phyloP scores from a whole-genome alignment of 306 rosid genomes.

The Gleditsia sinensis region DNA sequence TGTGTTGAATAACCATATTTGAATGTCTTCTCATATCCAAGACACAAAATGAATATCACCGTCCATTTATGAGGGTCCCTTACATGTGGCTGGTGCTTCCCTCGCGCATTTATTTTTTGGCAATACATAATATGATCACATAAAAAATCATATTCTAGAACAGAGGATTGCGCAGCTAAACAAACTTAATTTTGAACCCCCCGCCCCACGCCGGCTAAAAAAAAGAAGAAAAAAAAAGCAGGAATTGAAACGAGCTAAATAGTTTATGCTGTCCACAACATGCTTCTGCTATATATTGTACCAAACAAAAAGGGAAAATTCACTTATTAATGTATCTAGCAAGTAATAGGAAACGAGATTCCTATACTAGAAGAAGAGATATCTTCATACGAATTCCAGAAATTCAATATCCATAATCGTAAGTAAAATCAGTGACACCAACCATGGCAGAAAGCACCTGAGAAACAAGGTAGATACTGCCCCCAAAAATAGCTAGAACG shows the following conservation, averaged over 20 bases:
- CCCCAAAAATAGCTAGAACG: slow-evolving; percentile 63
- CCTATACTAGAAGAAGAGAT: too few species aligned
- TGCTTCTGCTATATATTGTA: not conserved
- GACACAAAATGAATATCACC: too few species aligned
- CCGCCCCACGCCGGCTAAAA: too few species aligned
- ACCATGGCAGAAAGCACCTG: slow-evolving; percentile 90
- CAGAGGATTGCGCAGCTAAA: not conserved
- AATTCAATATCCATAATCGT: slow-evolving; percentile 61
- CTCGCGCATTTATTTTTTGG: too few species aligned
- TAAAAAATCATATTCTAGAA: not conserved
- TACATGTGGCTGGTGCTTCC: too few species aligned
- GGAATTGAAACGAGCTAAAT: not conserved
- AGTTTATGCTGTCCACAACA: not conserved
- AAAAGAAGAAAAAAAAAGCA: too few species aligned
- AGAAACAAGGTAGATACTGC: slow-evolving; percentile 61
- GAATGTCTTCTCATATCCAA: too few species aligned
- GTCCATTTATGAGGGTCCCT: too few species aligned
- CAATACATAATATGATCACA: not conserved
- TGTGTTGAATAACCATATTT: too few species aligned
- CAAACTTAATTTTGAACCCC: not conserved
- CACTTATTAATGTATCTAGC: not conserved
- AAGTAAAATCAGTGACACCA: slow-evolving; percentile 77
- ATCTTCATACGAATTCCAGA: not conserved
- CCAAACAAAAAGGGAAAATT: not conserved
- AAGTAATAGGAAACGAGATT: too few species aligned